Base-by-base conservation (phyloP, 176 grass and related monocot species). In the Carex cristatella region DNA sequence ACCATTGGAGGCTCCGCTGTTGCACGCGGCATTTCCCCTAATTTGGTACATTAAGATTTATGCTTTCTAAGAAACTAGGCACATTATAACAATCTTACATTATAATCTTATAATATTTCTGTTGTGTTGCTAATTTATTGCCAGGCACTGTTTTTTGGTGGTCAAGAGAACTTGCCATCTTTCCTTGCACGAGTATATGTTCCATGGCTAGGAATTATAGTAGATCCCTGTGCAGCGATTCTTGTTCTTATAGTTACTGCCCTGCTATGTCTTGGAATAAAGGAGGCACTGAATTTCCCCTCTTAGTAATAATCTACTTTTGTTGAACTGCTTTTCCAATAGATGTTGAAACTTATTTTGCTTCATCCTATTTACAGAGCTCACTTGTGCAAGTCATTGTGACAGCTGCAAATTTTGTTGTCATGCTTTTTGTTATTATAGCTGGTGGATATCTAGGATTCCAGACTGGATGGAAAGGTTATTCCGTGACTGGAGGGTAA, bases 191-290 rank as follows among this genome's bases (percentile, higher is more conserved):
- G 91, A 84, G 58, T 93, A 31, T 79, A 90, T 56, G 69, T 94
- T 79, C 89, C 91, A 93, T 81, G 89, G 28, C 86, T 98, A 67
- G 88, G 75, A 11, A 89, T 91, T 37, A 32, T 88, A 42, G 80
- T 93, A 64, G 95, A 98, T 85, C 95, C 95, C 61, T 98, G 95
- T 89, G 92, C 93, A 82, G 91, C 95, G 82, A 86, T 98, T 93
- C 95, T 98, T 83, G 93, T 98, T 60, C 58, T 94, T 32, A 58
- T 88, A 69, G 91, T 98, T 54, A 98, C 95, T 55, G 91, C 88
- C 70, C 84, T 98, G 48, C 86, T 98, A 57, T 94, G 91, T 82
- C 37, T 94, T 1, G 95, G 95, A 83, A 98, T 98, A 69, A 94
- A 93, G 70, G 95, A 98, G 93, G 95, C 94, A 90, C 30, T 1